phyloP scores from a whole-genome alignment of 2,329 filamentous ascomycete species.

The Geoglossum cookeanum region DNA sequence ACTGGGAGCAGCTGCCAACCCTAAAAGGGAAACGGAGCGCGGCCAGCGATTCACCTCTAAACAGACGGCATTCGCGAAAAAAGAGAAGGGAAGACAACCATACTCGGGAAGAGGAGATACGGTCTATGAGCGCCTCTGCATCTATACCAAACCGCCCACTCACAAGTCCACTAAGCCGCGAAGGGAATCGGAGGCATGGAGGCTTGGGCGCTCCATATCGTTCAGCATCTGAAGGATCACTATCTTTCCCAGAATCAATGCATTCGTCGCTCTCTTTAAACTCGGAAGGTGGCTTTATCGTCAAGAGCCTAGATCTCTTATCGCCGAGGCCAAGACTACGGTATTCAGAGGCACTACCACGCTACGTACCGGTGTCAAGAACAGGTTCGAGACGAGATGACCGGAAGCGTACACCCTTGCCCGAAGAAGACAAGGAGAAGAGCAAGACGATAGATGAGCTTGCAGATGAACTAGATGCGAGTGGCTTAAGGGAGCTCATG shows the following conservation, averaged over 20 bases:
- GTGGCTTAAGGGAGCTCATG: constrained; percentile 71
- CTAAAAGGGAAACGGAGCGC: constrained; percentile 38
- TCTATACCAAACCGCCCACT: background rate
- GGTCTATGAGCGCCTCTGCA: constrained; percentile 51
- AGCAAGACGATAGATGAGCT: constrained; percentile 47
- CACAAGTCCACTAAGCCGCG: constrained; percentile 36
- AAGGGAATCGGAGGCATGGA: constrained; percentile 46
- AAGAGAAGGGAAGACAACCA: constrained; percentile 51
- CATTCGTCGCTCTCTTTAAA: constrained; percentile 58
- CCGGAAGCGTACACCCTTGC: constrained; percentile 29
- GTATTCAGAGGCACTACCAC: constrained; percentile 10
- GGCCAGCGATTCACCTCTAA: constrained; percentile 31
- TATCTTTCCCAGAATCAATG: constrained; percentile 55
- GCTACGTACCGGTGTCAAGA: constrained; percentile 25
- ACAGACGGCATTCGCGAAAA: constrained; percentile 57
- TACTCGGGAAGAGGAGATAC: constrained; percentile 72
- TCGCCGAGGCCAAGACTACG: constrained; percentile 35
- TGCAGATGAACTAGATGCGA: constrained; percentile 69
- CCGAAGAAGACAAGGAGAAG: constrained; percentile 40
- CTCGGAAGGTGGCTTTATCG: constrained; percentile 59
- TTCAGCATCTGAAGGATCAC: constrained; percentile 47
- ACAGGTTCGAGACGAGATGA: constrained; percentile 29
- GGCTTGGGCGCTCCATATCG: constrained; percentile 19
- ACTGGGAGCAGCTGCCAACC: constrained; percentile 28
- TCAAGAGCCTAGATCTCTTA: constrained; percentile 48